Evolutionary conservation across 345 rosid genomes (phyloP).

Genomic region (Mangifera indica): DNA sequence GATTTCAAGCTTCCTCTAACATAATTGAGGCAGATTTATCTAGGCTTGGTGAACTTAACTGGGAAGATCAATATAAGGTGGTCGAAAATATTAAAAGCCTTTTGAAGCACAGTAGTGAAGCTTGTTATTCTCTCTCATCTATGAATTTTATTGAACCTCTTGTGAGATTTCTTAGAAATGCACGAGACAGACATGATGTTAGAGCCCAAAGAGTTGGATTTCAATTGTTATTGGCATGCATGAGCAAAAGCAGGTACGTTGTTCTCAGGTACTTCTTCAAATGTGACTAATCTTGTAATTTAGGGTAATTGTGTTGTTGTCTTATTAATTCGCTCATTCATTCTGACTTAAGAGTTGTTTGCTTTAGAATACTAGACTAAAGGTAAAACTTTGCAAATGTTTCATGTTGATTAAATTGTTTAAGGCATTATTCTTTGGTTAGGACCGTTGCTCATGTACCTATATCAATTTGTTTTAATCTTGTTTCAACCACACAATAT

Average conservation of each 20-base stretch:
- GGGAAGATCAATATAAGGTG: conserved; percentile 57
- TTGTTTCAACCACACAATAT: too few species aligned
- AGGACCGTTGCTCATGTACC: too few species aligned
- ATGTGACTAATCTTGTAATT: not conserved
- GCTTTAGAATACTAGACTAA: too few species aligned
- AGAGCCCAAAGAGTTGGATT: conserved; percentile 49
- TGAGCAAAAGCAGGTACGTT: conserved; percentile 47
- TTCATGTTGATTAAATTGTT: too few species aligned
- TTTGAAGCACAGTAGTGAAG: conserved; percentile 35
- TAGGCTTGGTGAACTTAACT: conserved; percentile 46
- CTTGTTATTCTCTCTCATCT: conserved; percentile 40
- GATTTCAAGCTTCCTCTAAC: conserved; percentile 26
- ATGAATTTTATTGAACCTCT: conserved; percentile 54
- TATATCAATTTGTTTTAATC: too few species aligned
- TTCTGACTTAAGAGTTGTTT: too few species aligned
- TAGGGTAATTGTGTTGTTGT: too few species aligned
- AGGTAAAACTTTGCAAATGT: too few species aligned
- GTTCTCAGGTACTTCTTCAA: not conserved
- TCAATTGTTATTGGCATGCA: conserved; percentile 45
- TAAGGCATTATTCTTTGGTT: too few species aligned
- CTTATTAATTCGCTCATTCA: too few species aligned
- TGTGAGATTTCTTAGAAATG: conserved; percentile 48
- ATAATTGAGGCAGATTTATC: conserved; percentile 32
- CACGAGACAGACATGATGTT: conserved; percentile 39
- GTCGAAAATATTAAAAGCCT: conserved; percentile 48